Evolutionary conservation across 305 asterid species (phyloP), one percentile per base, ranked within the genome.

Genomic region (Fraxinus nigra): DNA sequence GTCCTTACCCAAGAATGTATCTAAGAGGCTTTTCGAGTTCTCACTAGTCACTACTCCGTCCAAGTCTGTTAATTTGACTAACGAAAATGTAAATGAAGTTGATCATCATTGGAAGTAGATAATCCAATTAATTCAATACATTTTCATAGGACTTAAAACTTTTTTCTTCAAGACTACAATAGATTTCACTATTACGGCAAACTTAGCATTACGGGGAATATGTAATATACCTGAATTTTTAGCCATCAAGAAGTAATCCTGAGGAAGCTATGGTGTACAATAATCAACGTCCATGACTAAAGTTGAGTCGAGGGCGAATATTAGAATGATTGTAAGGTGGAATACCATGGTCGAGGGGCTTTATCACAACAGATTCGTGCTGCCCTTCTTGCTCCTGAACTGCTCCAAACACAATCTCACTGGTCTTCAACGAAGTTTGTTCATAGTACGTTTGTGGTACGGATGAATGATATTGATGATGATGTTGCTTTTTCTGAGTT

Each of bases 331-430:
- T 89, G 33, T 89, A 87, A 18, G 51, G 35, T 22, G 87, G 85
- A 72, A 84, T 76, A 4, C 89, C 94, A 79, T 91, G 90, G 61
- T 92, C 97, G 80, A 91, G 75, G 72, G 98, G 98, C 91, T 83
- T 93, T 73, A 93, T 92, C 24, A 91, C 91, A 83, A 88, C 80
- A 26, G 83, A 65, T 56, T 86, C 90, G 7, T 51, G 77, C 76
- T 18, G 82, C 30, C 87, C 87, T 72, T 88, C 95, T 30, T 89
- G 94, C 83, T 90, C 97, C 67, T 95, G 98, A 78, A 92, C 93
- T 5, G 97, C 98, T 70, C 98, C 98, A 63, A 94, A 96, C 8
- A 94, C 90, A 6, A 93, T 89, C 88, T 96, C 98, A 34, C 87
- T 89, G 9, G 95, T 90, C 35, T 79, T 90, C 84, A 91, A 97